These are phyloP conservation scores for Eucalyptus camaldulensis DNA, from an alignment of 345 rosid species.

Conservation along the genomic window DNA sequence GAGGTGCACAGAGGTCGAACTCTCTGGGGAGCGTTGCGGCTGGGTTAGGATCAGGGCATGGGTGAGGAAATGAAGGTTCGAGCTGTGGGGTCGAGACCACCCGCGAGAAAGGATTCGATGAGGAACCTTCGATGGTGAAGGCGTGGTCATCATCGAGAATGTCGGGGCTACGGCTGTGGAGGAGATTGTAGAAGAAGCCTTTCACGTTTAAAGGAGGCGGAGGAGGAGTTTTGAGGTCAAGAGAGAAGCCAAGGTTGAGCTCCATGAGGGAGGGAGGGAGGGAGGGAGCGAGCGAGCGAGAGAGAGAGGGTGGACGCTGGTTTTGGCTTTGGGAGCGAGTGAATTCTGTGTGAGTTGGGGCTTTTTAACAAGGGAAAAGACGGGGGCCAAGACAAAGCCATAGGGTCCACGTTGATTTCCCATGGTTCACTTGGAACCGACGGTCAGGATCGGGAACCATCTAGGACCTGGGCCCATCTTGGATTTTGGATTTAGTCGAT, in stretches of 20 bases:
- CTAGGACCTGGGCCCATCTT: too few species aligned
- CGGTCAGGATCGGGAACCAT: not conserved
- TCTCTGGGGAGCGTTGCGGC: not conserved
- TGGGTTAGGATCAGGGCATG: not conserved
- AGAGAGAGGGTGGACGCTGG: not conserved
- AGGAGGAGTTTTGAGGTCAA: not conserved
- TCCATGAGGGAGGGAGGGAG: conserved; percentile 20
- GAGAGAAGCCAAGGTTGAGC: not conserved
- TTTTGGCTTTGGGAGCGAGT: not conserved
- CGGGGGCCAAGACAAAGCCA: not conserved
- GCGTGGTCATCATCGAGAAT: not conserved
- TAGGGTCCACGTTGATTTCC: not conserved
- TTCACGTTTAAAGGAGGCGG: not conserved
- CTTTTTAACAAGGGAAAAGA: not conserved
- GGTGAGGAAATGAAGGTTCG: not conserved
- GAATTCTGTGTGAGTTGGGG: not conserved
- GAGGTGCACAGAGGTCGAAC: not conserved
- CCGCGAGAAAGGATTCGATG: not conserved
- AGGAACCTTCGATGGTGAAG: not conserved
- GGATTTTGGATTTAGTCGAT: not conserved
- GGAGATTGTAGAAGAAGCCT: not conserved
- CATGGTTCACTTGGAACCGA: not conserved
- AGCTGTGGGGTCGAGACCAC: not conserved
- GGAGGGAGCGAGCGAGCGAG: too few species aligned
- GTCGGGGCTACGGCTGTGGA: not conserved